These are phyloP conservation scores for Russula compacta DNA, from an alignment of 768 basidiomycete species.

Conservation along the genomic window DNA sequence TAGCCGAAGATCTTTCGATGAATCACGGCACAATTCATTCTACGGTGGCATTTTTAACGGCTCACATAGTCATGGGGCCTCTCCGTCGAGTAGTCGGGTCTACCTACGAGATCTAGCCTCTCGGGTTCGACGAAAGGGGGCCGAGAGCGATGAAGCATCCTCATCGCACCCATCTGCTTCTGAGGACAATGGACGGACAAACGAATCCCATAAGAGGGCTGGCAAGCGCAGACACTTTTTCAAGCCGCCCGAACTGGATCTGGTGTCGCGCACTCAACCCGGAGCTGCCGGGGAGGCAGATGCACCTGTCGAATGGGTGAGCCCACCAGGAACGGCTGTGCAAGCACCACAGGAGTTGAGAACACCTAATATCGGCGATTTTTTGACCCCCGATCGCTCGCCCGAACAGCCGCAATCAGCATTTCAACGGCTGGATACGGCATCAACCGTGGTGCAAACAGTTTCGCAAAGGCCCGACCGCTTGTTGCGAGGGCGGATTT, in stretches of 20 bases:
- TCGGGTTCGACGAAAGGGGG: constrained; percentile 25
- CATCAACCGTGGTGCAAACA: not conserved
- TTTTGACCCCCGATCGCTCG: not conserved
- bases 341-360: not conserved
- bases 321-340: not conserved
- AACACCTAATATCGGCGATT: not conserved
- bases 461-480: not conserved
- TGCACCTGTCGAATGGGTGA: not conserved
- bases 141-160: constrained; percentile 40
- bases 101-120: constrained; percentile 32
- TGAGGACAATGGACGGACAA: constrained; percentile 14
- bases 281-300: not conserved
- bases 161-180: constrained; percentile 29
- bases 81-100: constrained; percentile 37
- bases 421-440: not conserved
- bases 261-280: constrained; percentile 4
- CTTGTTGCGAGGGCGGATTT: constrained; percentile 25
- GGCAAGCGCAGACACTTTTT: constrained; percentile 11
- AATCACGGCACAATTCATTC: constrained; percentile 26
- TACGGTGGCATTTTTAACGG: constrained; percentile 32
- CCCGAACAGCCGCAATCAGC: not conserved
- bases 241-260: constrained; percentile 12
- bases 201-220: constrained; percentile 4
- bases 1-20: constrained; percentile 38
- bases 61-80: constrained; percentile 30